phyloP scores from a whole-genome alignment of 768 basidiomycete species.

The Russula sp. region DNA sequence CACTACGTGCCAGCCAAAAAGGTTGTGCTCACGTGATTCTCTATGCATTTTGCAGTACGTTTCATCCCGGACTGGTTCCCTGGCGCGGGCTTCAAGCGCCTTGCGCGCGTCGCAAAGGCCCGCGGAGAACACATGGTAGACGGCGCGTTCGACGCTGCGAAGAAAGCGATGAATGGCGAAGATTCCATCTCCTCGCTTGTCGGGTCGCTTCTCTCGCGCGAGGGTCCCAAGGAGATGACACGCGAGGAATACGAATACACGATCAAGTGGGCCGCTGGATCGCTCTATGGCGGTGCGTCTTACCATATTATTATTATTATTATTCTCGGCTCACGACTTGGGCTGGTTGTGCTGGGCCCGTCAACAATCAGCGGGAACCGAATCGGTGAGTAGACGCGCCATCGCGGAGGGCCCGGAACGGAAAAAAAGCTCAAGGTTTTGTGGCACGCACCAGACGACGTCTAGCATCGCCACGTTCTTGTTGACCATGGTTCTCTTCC shows the following conservation, averaged over 20 bases:
- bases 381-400: conserved; percentile 19
- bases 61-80: conserved; percentile 21
- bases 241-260: conserved; percentile 21
- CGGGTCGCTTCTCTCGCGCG: conserved; percentile 13
- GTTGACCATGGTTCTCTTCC: conserved; percentile 19
- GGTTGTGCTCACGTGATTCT: conserved; percentile 5
- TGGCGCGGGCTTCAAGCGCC: conserved; percentile 21
- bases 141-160: conserved; percentile 15
- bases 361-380: conserved; percentile 19
- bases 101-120: conserved; percentile 17
- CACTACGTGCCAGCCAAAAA: too few species aligned
- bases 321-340: too few species aligned
- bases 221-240: conserved; percentile 18
- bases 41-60: conserved; percentile 4
- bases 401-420: too few species aligned
- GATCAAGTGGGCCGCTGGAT: conserved; percentile 22
- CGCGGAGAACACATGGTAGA: conserved; percentile 19
- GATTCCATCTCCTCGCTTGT: conserved; percentile 18
- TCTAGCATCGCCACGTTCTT: conserved; percentile 18
- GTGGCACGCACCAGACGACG: conserved; percentile 11
- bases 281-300: conserved; percentile 19
- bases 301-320: too few species aligned
- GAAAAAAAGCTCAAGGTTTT: too few species aligned
- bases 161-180: conserved; percentile 15
- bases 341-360: too few species aligned